These are phyloP conservation scores for Aspergillus oerlinghausenensis DNA, from an alignment of 2,329 filamentous ascomycete species.

Conservation along the genomic window DNA sequence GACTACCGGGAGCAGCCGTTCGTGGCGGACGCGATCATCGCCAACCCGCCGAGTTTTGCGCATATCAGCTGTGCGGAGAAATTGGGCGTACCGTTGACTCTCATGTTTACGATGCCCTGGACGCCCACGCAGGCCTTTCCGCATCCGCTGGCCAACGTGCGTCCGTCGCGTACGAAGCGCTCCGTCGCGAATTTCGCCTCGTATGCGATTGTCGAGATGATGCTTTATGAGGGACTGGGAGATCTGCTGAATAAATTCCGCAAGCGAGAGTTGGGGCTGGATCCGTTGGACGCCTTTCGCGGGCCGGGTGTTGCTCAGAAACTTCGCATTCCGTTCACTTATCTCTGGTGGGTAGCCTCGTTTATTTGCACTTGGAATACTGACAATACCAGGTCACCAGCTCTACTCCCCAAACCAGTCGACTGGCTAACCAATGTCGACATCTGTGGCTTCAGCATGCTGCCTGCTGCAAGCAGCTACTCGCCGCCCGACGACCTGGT, in stretches of 20 bases:
- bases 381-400: constrained; percentile 53
- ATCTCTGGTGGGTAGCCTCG: constrained; percentile 63
- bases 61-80: constrained; percentile 77
- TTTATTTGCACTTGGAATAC: neutral
- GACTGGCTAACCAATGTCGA: constrained; percentile 71
- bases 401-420: constrained; percentile 70
- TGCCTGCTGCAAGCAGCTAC: constrained; percentile 63
- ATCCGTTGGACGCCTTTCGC: constrained; percentile 74
- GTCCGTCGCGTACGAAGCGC: constrained; percentile 68
- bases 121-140: constrained; percentile 80
- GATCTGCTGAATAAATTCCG: constrained; percentile 89
- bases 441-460: constrained; percentile 72
- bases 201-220: constrained; percentile 81
- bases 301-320: constrained; percentile 74
- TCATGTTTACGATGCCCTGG: constrained; percentile 98
- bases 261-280: constrained; percentile 67
- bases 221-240: constrained; percentile 88
- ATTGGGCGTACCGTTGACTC: constrained; percentile 68
- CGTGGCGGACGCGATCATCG: constrained; percentile 82
- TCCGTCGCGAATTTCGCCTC: constrained; percentile 78
- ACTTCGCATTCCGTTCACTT: constrained; percentile 77
- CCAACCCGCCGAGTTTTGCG: constrained; percentile 74
- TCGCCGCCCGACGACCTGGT: constrained; percentile 62
- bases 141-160: constrained; percentile 79
- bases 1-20: constrained; percentile 58